phyloP scores from a whole-genome alignment of 257 asterid species.

The Scutellaria minor region DNA sequence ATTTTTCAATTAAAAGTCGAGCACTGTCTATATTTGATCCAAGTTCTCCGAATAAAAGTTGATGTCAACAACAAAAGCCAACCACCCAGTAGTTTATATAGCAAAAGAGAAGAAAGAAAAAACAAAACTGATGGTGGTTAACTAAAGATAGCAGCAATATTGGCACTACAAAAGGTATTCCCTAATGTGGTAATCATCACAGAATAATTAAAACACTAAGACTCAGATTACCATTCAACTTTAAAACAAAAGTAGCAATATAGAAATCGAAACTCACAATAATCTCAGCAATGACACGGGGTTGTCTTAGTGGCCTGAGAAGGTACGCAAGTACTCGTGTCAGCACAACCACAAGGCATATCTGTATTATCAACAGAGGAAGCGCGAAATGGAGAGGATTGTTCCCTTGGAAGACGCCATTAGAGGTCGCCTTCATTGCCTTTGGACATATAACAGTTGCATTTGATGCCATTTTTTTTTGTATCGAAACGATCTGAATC shows the following conservation, averaged over 20 bases:
- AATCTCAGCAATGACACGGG: conserved; percentile 59
- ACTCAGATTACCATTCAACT: not conserved
- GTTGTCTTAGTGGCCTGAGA: conserved; percentile 55
- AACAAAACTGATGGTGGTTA: conserved; percentile 20
- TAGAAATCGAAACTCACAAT: conserved; percentile 38
- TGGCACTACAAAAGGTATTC: no score
- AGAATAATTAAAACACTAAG: not conserved
- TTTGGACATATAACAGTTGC: conserved; percentile 43
- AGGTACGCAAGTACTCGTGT: conserved; percentile 44
- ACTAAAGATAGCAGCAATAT: conserved; percentile 1
- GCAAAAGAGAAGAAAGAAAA: not conserved
- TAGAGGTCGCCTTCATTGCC: conserved; percentile 57
- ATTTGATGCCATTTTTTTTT: conserved; percentile 36
- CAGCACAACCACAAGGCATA: conserved; percentile 46
- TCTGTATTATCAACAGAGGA: conserved; percentile 49
- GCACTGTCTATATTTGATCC: not conserved
- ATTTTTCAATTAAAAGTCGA: conserved; percentile 4
- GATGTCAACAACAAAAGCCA: not conserved
- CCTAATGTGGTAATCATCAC: no score
- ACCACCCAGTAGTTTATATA: not conserved
- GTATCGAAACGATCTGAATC: not conserved
- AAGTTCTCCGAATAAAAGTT: not conserved
- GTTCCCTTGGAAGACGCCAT: conserved; percentile 56
- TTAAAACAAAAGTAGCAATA: not conserved
- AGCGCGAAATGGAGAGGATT: conserved; percentile 53